These are phyloP conservation scores for Exophiala spinifera DNA, from an alignment of 2,329 filamentous ascomycete species.

Conservation along the genomic window DNA sequence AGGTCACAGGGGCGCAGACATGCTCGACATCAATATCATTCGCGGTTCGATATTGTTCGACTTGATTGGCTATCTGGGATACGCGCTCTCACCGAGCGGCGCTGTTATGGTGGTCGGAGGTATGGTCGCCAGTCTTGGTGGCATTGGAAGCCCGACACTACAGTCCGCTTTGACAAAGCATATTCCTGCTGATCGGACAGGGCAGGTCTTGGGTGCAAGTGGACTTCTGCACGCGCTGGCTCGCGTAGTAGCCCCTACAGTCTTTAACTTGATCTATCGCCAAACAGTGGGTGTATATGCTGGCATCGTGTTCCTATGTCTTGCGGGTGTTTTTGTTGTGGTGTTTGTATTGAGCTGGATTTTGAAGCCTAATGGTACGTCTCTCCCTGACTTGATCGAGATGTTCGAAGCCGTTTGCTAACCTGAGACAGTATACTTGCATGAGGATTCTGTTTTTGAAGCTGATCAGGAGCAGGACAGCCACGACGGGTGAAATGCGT, in stretches of 20 bases:
- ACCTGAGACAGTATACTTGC: constrained; percentile 11
- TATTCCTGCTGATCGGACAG: constrained; percentile 75
- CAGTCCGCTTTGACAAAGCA: constrained; percentile 88
- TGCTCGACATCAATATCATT: constrained; percentile 73
- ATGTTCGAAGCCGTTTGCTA: neutral
- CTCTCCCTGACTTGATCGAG: neutral
- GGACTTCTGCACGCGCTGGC: constrained; percentile 81
- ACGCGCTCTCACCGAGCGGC: constrained; percentile 61
- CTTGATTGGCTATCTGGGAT: constrained; percentile 71
- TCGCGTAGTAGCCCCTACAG: constrained; percentile 71
- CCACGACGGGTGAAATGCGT: neutral
- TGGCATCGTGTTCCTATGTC: constrained; percentile 77
- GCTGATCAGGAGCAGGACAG: neutral
- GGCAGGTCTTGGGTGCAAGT: constrained; percentile 82
- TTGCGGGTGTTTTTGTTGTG: constrained; percentile 64
- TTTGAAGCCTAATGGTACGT: constrained; percentile 71
- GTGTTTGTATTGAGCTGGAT: constrained; percentile 67
- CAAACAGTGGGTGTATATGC: constrained; percentile 73
- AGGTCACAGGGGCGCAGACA: constrained; percentile 69
- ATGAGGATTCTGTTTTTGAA: neutral
- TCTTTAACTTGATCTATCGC: constrained; percentile 85
- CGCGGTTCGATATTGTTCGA: constrained; percentile 74
- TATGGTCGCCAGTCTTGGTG: constrained; percentile 71
- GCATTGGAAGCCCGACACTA: constrained; percentile 79
- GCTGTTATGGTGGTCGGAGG: constrained; percentile 69